A percentile compares a stretch with the other conserved stretches of the same genome.
These are phyloP conservation scores for Rhodofomes roseus DNA, from an alignment of 1,284 basidiomycete genomes.

Conservation along the genomic window DNA sequence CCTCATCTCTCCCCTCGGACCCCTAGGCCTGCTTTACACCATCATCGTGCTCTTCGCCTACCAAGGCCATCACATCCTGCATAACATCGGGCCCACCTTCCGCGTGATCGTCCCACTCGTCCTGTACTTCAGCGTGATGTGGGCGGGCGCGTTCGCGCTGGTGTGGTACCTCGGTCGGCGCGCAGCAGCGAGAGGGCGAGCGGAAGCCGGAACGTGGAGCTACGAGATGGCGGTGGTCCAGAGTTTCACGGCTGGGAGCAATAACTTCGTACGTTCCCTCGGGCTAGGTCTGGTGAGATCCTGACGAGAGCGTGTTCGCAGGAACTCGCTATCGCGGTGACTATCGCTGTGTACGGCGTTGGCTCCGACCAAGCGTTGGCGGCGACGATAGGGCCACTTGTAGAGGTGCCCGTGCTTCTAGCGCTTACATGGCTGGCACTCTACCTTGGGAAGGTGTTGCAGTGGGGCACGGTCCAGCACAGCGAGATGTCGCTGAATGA, in stretches of 20 bases:
- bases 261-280: constrained; percentile 45
- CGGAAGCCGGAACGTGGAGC: constrained; percentile 34
- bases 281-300: background rate
- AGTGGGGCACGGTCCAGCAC: constrained; percentile 34
- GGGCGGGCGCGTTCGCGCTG: constrained; percentile 58
- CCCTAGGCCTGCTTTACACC: constrained; percentile 75
- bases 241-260: constrained; percentile 55
- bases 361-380: constrained; percentile 74
- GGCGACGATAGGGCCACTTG: constrained; percentile 74
- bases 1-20: constrained; percentile 65
- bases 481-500: background rate
- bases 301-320: constrained; percentile 15
- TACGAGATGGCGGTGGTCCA: constrained; percentile 75
- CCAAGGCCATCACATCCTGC: constrained; percentile 56
- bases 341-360: constrained; percentile 75
- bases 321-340: constrained; percentile 84
- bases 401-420: constrained; percentile 78
- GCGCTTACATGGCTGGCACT: constrained; percentile 70
- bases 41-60: constrained; percentile 78
- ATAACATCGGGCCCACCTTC: constrained; percentile 71
- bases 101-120: constrained; percentile 78
- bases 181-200: constrained; percentile 11
- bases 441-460: constrained; percentile 43
- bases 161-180: constrained; percentile 43
- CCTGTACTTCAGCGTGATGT: constrained; percentile 79